Conservation (phyloP, 2,329 filamentous ascomycete genomes). For the Cladophialophora yegresii region DNA sequence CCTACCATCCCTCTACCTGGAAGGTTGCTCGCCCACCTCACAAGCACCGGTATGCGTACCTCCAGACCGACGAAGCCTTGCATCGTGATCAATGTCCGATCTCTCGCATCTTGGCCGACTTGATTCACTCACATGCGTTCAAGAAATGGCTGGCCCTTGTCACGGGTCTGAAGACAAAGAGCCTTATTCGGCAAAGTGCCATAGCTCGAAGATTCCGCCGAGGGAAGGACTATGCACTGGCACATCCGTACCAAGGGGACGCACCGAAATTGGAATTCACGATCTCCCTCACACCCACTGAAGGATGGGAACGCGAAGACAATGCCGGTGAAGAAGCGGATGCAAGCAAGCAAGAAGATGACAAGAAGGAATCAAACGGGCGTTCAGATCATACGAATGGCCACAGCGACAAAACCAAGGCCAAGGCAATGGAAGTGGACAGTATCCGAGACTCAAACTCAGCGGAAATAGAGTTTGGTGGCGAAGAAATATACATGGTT, state of each 20-base stretch:
- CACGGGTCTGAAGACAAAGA: constrained; percentile 64
- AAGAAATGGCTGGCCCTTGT: constrained; percentile 84
- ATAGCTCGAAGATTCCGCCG: constrained; percentile 84
- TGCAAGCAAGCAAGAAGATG: constrained; percentile 22
- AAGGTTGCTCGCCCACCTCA: constrained; percentile 83
- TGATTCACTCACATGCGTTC: constrained; percentile 84
- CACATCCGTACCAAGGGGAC: constrained; percentile 73
- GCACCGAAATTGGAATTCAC: constrained; percentile 81
- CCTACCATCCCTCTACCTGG: constrained; percentile 55
- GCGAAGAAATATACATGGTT: constrained; percentile 82
- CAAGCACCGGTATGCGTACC: constrained; percentile 89
- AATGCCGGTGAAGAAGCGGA: constrained; percentile 51
- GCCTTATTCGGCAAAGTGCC: constrained; percentile 70
- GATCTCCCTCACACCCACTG: constrained; percentile 79
- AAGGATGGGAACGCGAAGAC: constrained; percentile 77
- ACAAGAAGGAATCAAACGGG: constrained; percentile 2
- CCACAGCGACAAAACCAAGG: constrained; percentile 37
- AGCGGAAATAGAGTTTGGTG: constrained; percentile 42
- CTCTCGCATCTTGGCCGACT: constrained; percentile 74
- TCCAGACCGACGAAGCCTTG: constrained; percentile 38
- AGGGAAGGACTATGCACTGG: constrained; percentile 88
- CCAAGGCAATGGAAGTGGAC: constrained; percentile 39
- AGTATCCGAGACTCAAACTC: constrained; percentile 41
- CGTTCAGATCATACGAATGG: constrained; percentile 34
- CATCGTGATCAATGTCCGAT: constrained; percentile 58